These are phyloP conservation scores for Trichoderma virens DNA, from an alignment of 495 filamentous ascomycete genomes.

Conservation along the genomic window DNA sequence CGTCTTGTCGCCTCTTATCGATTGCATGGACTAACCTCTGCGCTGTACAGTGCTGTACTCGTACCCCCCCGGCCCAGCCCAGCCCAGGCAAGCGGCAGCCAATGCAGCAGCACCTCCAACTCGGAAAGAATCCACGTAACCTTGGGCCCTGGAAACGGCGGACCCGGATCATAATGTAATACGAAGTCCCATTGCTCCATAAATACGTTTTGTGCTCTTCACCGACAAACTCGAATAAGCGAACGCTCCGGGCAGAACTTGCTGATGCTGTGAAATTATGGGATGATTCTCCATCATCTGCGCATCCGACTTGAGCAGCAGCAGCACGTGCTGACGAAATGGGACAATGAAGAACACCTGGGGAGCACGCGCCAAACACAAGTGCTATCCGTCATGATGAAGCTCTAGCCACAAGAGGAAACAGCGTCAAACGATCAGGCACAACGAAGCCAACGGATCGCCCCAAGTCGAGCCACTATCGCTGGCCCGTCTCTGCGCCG, in stretches of 20 bases:
- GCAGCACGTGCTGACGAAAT: slow-evolving; percentile 1
- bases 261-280: not conserved
- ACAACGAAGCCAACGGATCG: not conserved
- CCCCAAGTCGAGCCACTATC: slow-evolving; percentile 1
- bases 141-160: not conserved
- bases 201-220: not conserved
- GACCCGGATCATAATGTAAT: not conserved
- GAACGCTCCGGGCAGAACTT: not conserved
- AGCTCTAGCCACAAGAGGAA: not conserved
- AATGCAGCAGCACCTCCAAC: too few species aligned
- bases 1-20: not conserved
- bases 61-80: too few species aligned
- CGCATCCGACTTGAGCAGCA: not conserved
- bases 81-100: too few species aligned
- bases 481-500: not conserved
- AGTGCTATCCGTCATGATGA: not conserved
- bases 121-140: not conserved
- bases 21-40: not conserved
- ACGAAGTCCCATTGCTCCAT: not conserved
- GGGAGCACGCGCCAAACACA: not conserved
- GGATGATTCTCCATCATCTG: not conserved
- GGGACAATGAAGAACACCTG: not conserved
- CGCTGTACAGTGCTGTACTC: too few species aligned
- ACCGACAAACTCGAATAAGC: slow-evolving; percentile 3
- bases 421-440: slow-evolving; percentile 2